Base-by-base conservation (phyloP, 1,139 yeast genomes). In the Geotrichum cucujoidarum region DNA sequence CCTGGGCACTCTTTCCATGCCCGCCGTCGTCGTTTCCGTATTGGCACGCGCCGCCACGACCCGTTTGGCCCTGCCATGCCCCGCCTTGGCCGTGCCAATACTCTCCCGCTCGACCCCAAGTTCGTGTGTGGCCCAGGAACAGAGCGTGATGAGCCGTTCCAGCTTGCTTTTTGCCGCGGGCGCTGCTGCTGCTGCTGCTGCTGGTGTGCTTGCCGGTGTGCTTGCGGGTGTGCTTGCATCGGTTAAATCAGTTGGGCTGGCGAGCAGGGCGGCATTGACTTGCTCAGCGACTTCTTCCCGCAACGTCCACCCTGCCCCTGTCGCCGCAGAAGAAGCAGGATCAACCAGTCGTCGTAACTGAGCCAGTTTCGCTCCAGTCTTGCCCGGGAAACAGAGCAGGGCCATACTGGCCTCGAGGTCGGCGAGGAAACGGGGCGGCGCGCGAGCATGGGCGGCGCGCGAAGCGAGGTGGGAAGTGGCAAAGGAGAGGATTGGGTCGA, bases 321-420 rank as follows among this genome's bases (percentile, higher is more conserved):
- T n/a, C n/a, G n/a, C n/a, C n/a, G n/a, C n/a, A n/a, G n/a, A n/a
- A n/a, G n/a, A n/a, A 6, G 8, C 8, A 14, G 64, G 50, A 51
- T 66, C 70, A 61, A 68, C 53, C 36, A 68, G 56, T 31, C 61
- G 66, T 33, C 57, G 52, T 31, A 67, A 49, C 42, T 61, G 60
- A n/a, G 67, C 63, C n/a, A n/a, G n/a, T n/a, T n/a, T n/a, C 1
- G 60, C 63, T 33, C 62, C 45, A 13, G 56, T 50, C 14, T 66
- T 64, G 0, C 60, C 60, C 4, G 72, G 69, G 51, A 69, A 68
- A 47, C 73, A 69, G 32, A 70, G 52, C 33, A 70, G 54, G 3
- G 74, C 71, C 73, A 70, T 67, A 1, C 72, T 66, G 27, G 59
- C 57, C 48, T 70, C 73, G 41, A 70, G 55, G 37, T 67, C 68